Evolutionary conservation across 148 eudicot genomes (phyloP).

Genomic region (Suaeda aralocaspica): DNA sequence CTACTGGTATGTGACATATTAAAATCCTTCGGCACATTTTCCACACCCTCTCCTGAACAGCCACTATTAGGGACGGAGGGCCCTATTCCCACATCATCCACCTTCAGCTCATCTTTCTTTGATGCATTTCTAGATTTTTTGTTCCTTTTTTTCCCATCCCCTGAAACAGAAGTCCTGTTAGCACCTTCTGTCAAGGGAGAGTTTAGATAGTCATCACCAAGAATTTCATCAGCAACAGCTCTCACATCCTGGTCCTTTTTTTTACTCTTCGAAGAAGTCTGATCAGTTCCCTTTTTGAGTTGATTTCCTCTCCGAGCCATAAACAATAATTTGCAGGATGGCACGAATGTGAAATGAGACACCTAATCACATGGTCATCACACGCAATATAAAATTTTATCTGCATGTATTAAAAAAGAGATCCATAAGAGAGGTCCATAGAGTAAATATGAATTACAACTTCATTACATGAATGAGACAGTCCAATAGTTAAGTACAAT

Average conservation of each 20-base stretch:
- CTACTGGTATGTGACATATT: conserved; percentile 24
- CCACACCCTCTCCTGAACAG: conserved; percentile 27
- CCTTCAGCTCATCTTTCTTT: conserved; percentile 35
- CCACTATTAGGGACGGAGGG: conserved; percentile 24
- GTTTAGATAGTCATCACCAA: conserved; percentile 30
- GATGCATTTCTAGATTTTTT: conserved; percentile 38
- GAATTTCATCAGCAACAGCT: conserved; percentile 36
- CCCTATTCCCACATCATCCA: conserved; percentile 25
- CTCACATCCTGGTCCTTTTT: conserved; percentile 53
- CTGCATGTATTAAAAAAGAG: conserved; percentile 15
- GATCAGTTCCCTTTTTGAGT: conserved; percentile 57
- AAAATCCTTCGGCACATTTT: conserved; percentile 33
- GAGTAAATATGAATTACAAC: not conserved
- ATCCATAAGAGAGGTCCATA: not conserved
- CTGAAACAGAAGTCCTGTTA: conserved; percentile 30
- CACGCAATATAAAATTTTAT: not conserved
- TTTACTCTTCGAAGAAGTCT: conserved; percentile 36
- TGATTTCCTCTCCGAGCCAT: conserved; percentile 91
- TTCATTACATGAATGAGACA: too few relatives aligned
- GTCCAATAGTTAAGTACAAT: too few relatives aligned
- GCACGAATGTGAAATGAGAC: conserved; percentile 13
- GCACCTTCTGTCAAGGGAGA: conserved; percentile 26
- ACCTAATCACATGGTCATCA: conserved; percentile 27
- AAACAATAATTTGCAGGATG: not conserved
- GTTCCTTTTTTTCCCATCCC: conserved; percentile 51